phyloP scores from a whole-genome alignment of 169 alveolate species.

The Ichthyophthirius multifiliis region DNA sequence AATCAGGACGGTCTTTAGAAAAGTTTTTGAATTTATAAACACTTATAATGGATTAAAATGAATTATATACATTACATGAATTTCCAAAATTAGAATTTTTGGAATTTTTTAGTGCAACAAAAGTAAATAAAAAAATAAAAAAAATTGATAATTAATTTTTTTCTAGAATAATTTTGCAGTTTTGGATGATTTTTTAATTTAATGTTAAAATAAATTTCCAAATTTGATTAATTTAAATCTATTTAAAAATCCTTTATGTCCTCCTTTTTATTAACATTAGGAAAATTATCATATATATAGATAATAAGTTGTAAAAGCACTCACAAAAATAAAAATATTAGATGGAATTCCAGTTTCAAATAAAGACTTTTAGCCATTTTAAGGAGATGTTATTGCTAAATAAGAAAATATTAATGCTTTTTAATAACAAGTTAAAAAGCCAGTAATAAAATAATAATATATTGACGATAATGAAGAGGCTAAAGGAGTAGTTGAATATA shows the following conservation, averaged over 20 bases:
- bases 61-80: neutral
- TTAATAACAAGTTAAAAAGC: neutral
- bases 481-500: neutral
- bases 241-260: constrained; percentile 8
- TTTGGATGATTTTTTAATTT: neutral
- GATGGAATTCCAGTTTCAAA: constrained; percentile 2
- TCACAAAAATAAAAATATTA: neutral
- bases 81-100: neutral
- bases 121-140: neutral
- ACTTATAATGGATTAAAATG: neutral
- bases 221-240: neutral
- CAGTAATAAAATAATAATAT: neutral
- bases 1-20: neutral
- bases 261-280: neutral
- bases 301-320: neutral
- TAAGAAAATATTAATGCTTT: too few relatives aligned
- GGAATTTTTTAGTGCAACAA: neutral
- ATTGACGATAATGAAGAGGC: neutral
- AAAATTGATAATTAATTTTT: neutral
- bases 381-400: neutral
- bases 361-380: neutral
- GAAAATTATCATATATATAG: neutral
- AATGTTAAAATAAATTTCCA: neutral
- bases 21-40: neutral
- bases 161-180: neutral